Percentiles rank a stretch among this genome's conserved stretches.
Conservation (phyloP, 2,329 filamentous ascomycete genomes). For the Trichoderma pleuroti region DNA sequence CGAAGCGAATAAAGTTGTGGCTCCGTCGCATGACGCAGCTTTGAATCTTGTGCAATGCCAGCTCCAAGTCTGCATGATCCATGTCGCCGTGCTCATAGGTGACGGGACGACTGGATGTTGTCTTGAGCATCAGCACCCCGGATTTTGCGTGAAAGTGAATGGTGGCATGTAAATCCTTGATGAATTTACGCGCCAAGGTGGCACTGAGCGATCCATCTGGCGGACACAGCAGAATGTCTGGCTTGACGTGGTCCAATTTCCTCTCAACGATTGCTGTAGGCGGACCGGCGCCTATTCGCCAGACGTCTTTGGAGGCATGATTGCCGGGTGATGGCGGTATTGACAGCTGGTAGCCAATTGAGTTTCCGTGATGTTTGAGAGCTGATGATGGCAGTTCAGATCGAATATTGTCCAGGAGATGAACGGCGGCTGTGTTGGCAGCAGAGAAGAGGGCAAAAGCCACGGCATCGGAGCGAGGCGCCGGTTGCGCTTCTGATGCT, state of each 20-base stretch:
- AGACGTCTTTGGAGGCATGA: background rate
- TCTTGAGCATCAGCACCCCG: background rate
- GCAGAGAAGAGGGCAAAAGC: background rate
- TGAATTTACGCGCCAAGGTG: background rate
- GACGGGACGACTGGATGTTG: background rate
- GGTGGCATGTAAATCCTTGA: background rate
- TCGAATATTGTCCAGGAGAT: background rate
- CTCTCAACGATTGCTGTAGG: background rate
- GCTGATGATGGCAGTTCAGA: background rate
- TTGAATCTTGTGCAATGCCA: background rate
- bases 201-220: background rate
- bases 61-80: background rate
- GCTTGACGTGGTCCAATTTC: background rate
- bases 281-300: background rate
- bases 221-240: background rate
- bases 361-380: background rate
- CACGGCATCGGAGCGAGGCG: background rate
- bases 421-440: background rate
- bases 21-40: background rate
- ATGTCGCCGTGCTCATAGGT: background rate
- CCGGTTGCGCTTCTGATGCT: background rate
- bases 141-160: background rate
- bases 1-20: background rate
- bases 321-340: background rate
- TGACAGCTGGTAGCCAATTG: background rate